A percentile compares a stretch with the other conserved stretches of the same genome.
These are phyloP conservation scores for Populus davidiana DNA, from an alignment of 345 rosid species.

Conservation along the genomic window DNA sequence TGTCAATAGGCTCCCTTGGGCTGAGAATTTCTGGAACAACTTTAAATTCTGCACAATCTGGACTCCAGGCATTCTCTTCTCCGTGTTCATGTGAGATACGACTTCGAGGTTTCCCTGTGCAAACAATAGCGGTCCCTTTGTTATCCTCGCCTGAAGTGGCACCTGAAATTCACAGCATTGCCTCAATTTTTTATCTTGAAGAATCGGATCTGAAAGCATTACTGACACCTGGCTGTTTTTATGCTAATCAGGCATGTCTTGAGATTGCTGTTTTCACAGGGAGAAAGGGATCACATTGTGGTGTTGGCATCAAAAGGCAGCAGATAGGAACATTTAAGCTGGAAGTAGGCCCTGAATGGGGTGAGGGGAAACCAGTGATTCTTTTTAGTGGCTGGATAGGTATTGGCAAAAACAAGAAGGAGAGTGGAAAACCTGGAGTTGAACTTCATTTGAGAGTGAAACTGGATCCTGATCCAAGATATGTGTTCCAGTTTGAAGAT, in stretches of 20 bases:
- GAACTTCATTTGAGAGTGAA: slow-evolving; percentile 89
- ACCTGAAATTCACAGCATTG: slow-evolving; percentile 69
- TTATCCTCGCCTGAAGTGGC: slow-evolving; percentile 65
- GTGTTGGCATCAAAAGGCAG: slow-evolving; percentile 73
- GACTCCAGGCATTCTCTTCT: slow-evolving; percentile 45
- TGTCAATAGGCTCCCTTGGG: slow-evolving; percentile 81
- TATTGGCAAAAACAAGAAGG: slow-evolving; percentile 77
- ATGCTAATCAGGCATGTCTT: slow-evolving; percentile 56
- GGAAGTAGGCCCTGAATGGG: slow-evolving; percentile 90
- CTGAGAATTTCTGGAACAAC: slow-evolving; percentile 58
- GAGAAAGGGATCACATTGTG: slow-evolving; percentile 66
- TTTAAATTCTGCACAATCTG: slow-evolving; percentile 41
- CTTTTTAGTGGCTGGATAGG: slow-evolving; percentile 90
- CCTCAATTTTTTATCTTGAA: slow-evolving; percentile 87
- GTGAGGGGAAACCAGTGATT: slow-evolving; percentile 63
- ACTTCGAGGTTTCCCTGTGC: slow-evolving; percentile 86
- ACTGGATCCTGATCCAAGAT: slow-evolving; percentile 93
- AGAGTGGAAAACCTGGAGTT: slow-evolving; percentile 52
- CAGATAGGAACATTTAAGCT: slow-evolving; percentile 76
- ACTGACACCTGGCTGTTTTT: slow-evolving; percentile 75
- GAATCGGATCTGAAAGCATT: slow-evolving; percentile 83
- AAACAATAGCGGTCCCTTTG: slow-evolving; percentile 65
- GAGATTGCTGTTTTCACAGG: slow-evolving; percentile 66
- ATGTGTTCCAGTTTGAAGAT: slow-evolving; percentile 92
- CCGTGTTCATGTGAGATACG: slow-evolving; percentile 79